Evolutionary conservation across 176 grass and related monocot species (phyloP).

Genomic region (Dactylis glomerata): DNA sequence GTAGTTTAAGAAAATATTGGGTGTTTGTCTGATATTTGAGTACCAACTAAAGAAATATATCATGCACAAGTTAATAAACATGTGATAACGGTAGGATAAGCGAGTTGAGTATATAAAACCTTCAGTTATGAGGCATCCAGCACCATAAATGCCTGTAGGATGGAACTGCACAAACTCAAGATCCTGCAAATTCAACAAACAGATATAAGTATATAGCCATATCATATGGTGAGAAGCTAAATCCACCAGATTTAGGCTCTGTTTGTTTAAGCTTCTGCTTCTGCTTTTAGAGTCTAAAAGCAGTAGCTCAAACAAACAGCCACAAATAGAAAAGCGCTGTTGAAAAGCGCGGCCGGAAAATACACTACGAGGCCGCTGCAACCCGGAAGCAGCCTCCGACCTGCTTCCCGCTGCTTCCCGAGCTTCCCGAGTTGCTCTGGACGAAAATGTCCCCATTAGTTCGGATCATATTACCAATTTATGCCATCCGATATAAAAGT

Average conservation of each 20-base stretch:
- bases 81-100: not conserved
- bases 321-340: no score
- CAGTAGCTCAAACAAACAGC: no score
- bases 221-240: constrained; percentile 23
- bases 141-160: constrained; percentile 85
- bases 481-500: no score
- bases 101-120: constrained; percentile 31
- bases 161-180: constrained; percentile 98
- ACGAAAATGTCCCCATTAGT: no score
- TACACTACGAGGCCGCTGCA: no score
- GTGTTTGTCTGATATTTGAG: not conserved
- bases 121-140: constrained; percentile 90
- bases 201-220: constrained; percentile 13
- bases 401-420: no score
- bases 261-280: no score
- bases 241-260: not conserved
- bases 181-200: constrained; percentile 56
- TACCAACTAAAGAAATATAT: not conserved
- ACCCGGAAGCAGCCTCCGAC: no score
- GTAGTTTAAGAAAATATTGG: not conserved
- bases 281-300: no score
- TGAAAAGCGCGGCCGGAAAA: no score
- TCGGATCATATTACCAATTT: no score
- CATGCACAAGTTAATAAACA: constrained; percentile 9
- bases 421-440: no score